These are phyloP conservation scores for Coprinopsis marcescibilis DNA, from an alignment of 768 basidiomycete genomes.

Conservation along the genomic window DNA sequence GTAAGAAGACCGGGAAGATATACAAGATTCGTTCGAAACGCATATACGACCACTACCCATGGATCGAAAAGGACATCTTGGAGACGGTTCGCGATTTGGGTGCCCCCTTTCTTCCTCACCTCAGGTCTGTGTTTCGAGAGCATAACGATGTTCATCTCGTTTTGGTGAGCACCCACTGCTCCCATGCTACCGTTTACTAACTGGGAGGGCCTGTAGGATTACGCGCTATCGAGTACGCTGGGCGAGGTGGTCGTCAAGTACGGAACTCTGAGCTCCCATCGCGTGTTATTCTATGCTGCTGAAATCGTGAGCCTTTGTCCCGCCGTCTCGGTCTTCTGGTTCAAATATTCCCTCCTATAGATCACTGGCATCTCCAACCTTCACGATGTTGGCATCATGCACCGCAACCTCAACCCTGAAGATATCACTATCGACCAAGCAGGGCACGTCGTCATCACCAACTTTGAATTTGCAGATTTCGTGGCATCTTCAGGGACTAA, in stretches of 20 bases:
- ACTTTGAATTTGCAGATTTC: constrained; percentile 34
- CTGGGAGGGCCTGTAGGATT: constrained; percentile 15
- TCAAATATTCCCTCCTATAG: constrained; percentile 19
- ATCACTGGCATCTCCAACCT: constrained; percentile 37
- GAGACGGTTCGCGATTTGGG: constrained; percentile 28
- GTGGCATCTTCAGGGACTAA: constrained; percentile 11
- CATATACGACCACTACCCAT: constrained; percentile 12
- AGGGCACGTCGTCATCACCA: constrained; percentile 43
- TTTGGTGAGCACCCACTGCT: constrained; percentile 25
- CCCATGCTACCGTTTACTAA: background rate
- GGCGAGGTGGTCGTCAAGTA: constrained; percentile 3
- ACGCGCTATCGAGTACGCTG: constrained; percentile 11
- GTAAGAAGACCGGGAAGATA: constrained; percentile 21
- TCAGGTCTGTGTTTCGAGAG: constrained; percentile 37
- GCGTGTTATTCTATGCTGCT: constrained; percentile 37
- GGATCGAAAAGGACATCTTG: constrained; percentile 30
- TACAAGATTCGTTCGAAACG: constrained; percentile 25
- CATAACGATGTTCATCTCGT: constrained; percentile 33
- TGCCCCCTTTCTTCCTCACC: constrained; percentile 31
- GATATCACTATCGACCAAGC: constrained; percentile 36
- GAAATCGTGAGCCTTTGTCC: constrained; percentile 38
- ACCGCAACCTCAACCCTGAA: constrained; percentile 39
- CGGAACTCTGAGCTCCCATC: constrained; percentile 23
- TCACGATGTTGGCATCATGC: constrained; percentile 41
- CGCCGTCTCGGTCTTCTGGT: background rate